Evolutionary conservation across 2,329 filamentous ascomycete genomes (phyloP).

Genomic region (Alternaria ventricosa): DNA sequence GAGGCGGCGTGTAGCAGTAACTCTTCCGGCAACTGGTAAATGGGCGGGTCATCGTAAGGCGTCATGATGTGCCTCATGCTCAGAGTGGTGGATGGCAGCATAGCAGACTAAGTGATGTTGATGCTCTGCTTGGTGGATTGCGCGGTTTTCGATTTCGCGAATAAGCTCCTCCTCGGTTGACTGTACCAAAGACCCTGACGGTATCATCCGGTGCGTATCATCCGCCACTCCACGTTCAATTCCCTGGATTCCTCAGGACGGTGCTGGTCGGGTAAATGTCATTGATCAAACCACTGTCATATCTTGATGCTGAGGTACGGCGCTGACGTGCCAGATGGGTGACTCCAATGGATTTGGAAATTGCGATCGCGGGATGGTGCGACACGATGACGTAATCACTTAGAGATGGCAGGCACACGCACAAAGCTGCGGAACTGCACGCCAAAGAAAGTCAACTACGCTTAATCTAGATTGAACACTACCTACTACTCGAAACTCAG

Average conservation of each 20-base stretch:
- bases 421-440: not conserved
- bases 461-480: not conserved
- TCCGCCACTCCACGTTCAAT: not conserved
- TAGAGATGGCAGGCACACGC: not conserved
- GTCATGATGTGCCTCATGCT: not conserved
- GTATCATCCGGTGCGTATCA: not conserved
- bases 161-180: not conserved
- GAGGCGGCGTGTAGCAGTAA: conserved; percentile 24
- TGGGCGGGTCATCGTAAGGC: not conserved
- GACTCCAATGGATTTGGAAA: not conserved
- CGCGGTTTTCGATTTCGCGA: not conserved
- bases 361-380: not conserved
- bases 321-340: not conserved
- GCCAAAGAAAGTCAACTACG: not conserved
- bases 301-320: not conserved
- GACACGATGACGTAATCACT: not conserved
- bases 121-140: not conserved
- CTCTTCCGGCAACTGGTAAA: conserved; percentile 27
- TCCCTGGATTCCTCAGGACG: not conserved
- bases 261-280: not conserved
- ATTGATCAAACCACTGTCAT: not conserved
- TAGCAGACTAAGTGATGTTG: not conserved
- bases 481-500: not conserved
- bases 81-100: not conserved
- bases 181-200: not conserved